Base-by-base conservation (phyloP, 2,329 filamentous ascomycete species). In the Exutisphaerella laricina region DNA sequence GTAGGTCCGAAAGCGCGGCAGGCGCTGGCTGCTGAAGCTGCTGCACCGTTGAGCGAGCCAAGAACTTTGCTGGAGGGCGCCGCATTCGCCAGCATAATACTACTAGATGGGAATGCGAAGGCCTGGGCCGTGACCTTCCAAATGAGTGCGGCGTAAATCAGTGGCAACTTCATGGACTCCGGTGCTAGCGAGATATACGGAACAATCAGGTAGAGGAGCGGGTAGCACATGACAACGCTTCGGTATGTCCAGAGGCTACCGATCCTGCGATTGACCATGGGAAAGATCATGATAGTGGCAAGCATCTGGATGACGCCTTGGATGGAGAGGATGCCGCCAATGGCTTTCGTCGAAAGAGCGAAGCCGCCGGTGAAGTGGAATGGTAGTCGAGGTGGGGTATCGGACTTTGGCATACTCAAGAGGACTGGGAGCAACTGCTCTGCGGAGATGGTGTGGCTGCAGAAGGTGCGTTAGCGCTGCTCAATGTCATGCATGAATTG, bases 71-170 rank as follows among this genome's bases (percentile, higher is more conserved):
- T 84, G 5, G 84, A 89, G 0, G 88, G 87, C 0, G 89, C 85
- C 12, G 88, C 84, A 64, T 97, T 94, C 46, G 88, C 85, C 21
- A 95, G 77, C 44, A 98, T 79, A 45, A 97, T 94, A 8, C 84
- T 84, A 54, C 89, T 88, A 57, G 85, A 86, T 8, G 92, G 92
- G 65, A 95, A 97, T 0, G 89, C 84, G 66, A 96, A 82, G 33
- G 88, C 89, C 56, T 90, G 82, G 57, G 92, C 88, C 0, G 88
- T 94, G 61, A 94, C 94, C 67, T 96, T 97, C 82, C 85, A 88
- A 53, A 94, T 76, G 8, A 97, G 75, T 17, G 90, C 73, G 5
- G 80, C 57, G 60, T 88, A 90, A 38, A 95, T 80, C 17, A 84
- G 86, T 2, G 80, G 69, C 69, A 85, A 84, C 48, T 85, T 82